Percentiles rank a stretch among this genome's conserved stretches.
These are phyloP conservation scores for Paracoccidioides brasiliensis DNA, from an alignment of 2,329 filamentous ascomycete species.

Conservation along the genomic window DNA sequence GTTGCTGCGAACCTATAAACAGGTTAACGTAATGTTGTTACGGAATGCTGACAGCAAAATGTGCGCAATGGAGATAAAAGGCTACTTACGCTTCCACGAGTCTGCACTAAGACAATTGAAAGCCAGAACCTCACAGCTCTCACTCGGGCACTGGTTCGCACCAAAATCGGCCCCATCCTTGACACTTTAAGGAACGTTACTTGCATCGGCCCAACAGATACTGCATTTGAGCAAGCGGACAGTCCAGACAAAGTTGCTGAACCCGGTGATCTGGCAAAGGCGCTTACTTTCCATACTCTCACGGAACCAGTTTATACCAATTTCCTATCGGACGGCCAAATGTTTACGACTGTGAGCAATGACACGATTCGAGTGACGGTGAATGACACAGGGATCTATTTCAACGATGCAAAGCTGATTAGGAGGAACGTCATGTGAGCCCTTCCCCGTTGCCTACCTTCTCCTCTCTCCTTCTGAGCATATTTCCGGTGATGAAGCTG, in stretches of 20 bases:
- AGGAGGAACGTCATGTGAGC: conserved; percentile 6
- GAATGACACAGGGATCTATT: conserved; percentile 6
- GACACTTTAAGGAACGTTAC: conserved; percentile 6
- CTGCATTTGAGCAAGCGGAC: conserved; percentile 2
- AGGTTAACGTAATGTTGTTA: not conserved
- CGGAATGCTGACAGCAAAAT: not conserved
- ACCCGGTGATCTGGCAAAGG: not conserved
- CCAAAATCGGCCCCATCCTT: conserved; percentile 1
- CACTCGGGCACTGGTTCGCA: not conserved
- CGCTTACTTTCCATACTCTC: conserved; percentile 7
- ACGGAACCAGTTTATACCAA: conserved; percentile 7
- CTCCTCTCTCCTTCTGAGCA: not conserved
- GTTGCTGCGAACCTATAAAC: too few species aligned
- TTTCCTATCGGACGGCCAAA: conserved; percentile 4
- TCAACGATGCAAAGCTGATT: conserved; percentile 6
- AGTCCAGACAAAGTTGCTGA: conserved; percentile 3
- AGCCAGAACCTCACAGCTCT: conserved; percentile 4
- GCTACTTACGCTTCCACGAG: conserved; percentile 4
- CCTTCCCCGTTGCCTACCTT: not conserved
- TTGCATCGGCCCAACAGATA: conserved; percentile 5
- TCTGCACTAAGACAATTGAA: conserved; percentile 5
- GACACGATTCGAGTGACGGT: conserved; percentile 3
- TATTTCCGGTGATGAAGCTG: not conserved
- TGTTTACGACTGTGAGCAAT: conserved; percentile 7
- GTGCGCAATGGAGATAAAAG: not conserved